These are phyloP conservation scores for Rhodotorula paludigena DNA, from an alignment of 768 basidiomycete species.

Conservation along the genomic window DNA sequence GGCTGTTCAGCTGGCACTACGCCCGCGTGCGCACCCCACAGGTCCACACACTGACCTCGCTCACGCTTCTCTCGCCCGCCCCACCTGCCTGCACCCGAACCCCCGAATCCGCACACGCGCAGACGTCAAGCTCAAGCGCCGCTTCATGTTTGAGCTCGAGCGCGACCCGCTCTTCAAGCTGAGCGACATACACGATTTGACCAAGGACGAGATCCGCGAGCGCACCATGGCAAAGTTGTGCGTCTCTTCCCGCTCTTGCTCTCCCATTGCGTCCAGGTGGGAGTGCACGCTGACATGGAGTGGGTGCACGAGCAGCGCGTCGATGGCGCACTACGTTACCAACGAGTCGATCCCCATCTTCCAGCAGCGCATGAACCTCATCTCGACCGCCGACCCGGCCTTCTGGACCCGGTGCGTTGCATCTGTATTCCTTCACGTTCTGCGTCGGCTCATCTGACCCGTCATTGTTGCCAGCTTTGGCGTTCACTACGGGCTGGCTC, in stretches of 20 bases:
- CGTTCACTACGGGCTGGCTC: conserved; percentile 40
- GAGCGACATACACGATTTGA: conserved; percentile 49
- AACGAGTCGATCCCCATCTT: conserved; percentile 50
- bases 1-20: no score
- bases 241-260: not conserved
- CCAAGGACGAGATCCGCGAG: conserved; percentile 38
- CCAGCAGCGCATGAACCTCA: conserved; percentile 48
- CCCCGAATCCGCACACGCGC: no score
- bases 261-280: not conserved
- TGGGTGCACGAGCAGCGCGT: not conserved
- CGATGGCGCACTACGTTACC: conserved; percentile 50
- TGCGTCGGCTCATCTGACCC: not conserved
- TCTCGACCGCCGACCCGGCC: conserved; percentile 49
- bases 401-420: conserved; percentile 50
- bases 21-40: no score
- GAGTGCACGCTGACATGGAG: not conserved
- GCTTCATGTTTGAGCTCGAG: conserved; percentile 48
- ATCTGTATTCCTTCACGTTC: no score
- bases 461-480: conserved; percentile 11
- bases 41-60: not conserved
- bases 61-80: not conserved
- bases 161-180: conserved; percentile 49
- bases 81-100: no score
- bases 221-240: conserved; percentile 52
- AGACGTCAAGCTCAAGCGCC: conserved; percentile 42